Base-by-base conservation (phyloP, 257 asterid genomes). In the Rhazya stricta region DNA sequence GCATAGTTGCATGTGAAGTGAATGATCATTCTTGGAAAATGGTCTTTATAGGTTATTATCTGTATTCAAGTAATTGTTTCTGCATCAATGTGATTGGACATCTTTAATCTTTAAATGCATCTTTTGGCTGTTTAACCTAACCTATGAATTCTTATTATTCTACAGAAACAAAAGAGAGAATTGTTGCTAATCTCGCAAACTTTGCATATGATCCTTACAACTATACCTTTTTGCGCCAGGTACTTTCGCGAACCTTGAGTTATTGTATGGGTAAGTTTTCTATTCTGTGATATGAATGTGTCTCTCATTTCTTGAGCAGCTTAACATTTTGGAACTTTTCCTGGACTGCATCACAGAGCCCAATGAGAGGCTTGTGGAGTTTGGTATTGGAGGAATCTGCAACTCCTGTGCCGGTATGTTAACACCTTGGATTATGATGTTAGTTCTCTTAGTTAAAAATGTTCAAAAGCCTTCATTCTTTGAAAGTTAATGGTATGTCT, bases 141-240 rank as follows among this genome's bases (percentile, higher is more conserved):
- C 73, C 37, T 54, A 62, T 74, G 37, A 62, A 65, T 73, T 78
- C 57, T 73, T 75, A 69, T 75, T 53, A 71, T 39, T n/a, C n/a
- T 82, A 84, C 96, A 94, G 98, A 94, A 82, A 77, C 84, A 36
- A 94, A 94, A 82, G 98, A 94, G 88, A 89, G 77, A 83, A 83
- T 82, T n/a, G 96, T 82, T 69, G 93, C 98, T 66, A 91, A 89
- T 83, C 86, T 90, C 85, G 97, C 95, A 16, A 92, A 94, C 83
- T 92, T 94, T 74, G 97, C 99, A 9, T 94, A 94, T 78, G 97
- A 94, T 87, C 98, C 98, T 74, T 94, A 76, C 88, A 94, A 92
- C 78, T 92, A 84, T 67, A 74, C 96, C 80, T 90, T 88, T 72
- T 69, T 94, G 81, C 96, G 93, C 60, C 97, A 94, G 97, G 98